These are phyloP conservation scores for Globisporangium rhizosaccharum DNA, from an alignment of 352 stramenopile species.

Conservation along the genomic window DNA sequence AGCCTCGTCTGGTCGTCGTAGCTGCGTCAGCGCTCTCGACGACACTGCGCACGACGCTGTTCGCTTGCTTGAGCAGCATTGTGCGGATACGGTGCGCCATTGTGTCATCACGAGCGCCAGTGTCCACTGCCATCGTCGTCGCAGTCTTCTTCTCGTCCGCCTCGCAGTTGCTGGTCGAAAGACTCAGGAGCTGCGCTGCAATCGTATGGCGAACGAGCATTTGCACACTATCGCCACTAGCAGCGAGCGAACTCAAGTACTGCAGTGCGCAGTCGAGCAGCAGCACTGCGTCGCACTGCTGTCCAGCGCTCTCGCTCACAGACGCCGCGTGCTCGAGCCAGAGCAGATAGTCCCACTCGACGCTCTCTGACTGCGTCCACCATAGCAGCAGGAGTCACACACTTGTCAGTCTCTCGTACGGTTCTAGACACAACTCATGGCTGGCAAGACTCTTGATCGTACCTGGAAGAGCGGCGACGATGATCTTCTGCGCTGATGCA, in stretches of 20 bases:
- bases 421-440: not conserved
- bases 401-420: not conserved
- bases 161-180: not conserved
- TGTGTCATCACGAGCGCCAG: not conserved
- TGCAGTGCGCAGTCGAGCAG: constrained; percentile 30
- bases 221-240: not conserved
- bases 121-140: not conserved
- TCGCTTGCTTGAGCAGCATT: constrained; percentile 1
- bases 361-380: constrained; percentile 24
- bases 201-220: constrained; percentile 7
- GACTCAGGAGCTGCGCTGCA: constrained; percentile 5
- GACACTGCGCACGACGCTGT: constrained; percentile 1
- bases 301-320: constrained; percentile 32
- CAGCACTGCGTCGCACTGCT: constrained; percentile 25
- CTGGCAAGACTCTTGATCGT: not conserved
- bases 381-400: not conserved
- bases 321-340: constrained; percentile 60
- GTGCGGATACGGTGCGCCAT: not conserved
- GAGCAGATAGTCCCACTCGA: constrained; percentile 50
- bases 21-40: constrained; percentile 1
- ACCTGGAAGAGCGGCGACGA: constrained; percentile 8
- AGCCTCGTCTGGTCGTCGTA: not conserved
- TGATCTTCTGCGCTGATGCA: constrained; percentile 3
- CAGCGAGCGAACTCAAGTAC: constrained; percentile 23
- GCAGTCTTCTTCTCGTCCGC: too few relatives aligned